Evolutionary conservation across 257 asterid species (phyloP).

Genomic region (Cynanchum wilfordii): DNA sequence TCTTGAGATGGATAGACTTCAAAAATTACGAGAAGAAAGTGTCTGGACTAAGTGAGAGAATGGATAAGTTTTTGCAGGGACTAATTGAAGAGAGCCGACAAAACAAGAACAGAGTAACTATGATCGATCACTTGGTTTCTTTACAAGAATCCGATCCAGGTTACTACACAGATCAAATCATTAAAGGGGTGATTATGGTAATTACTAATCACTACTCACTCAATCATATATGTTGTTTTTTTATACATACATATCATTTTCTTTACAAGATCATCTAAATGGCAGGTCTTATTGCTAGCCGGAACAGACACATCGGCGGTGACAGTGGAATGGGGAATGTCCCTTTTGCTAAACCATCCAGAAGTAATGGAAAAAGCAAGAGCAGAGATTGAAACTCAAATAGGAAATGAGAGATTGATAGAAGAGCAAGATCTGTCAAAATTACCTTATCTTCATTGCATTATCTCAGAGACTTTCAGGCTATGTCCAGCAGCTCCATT

Average conservation of each 20-base stretch:
- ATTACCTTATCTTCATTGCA: slow-evolving; percentile 44
- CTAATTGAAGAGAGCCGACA: slow-evolving; percentile 40
- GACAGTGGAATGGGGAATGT: slow-evolving; percentile 65
- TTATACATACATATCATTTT: no score
- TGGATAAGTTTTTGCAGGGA: slow-evolving; percentile 46
- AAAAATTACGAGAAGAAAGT: slow-evolving; percentile 33
- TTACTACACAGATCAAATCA: slow-evolving; percentile 42
- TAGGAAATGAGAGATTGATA: slow-evolving; percentile 39
- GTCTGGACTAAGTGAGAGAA: slow-evolving; percentile 11
- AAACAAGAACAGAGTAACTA: slow-evolving; percentile 21
- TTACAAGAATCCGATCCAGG: slow-evolving; percentile 53
- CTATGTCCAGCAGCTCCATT: slow-evolving; percentile 49
- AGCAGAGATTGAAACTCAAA: slow-evolving; percentile 39
- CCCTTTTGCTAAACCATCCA: slow-evolving; percentile 51
- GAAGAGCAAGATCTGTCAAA: slow-evolving; percentile 44
- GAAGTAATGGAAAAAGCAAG: slow-evolving; percentile 45
- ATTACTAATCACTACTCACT: not conserved
- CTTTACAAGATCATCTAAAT: not conserved
- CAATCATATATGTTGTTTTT: not conserved
- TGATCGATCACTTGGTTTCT: slow-evolving; percentile 55
- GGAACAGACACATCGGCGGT: slow-evolving; percentile 32
- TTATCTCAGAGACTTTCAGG: slow-evolving; percentile 44
- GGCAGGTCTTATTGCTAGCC: slow-evolving; percentile 9
- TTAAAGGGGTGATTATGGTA: slow-evolving; percentile 49
- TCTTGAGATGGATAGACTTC: slow-evolving; percentile 35